phyloP scores from a whole-genome alignment of 176 grass and related monocot species.

The Raddia guianensis region DNA sequence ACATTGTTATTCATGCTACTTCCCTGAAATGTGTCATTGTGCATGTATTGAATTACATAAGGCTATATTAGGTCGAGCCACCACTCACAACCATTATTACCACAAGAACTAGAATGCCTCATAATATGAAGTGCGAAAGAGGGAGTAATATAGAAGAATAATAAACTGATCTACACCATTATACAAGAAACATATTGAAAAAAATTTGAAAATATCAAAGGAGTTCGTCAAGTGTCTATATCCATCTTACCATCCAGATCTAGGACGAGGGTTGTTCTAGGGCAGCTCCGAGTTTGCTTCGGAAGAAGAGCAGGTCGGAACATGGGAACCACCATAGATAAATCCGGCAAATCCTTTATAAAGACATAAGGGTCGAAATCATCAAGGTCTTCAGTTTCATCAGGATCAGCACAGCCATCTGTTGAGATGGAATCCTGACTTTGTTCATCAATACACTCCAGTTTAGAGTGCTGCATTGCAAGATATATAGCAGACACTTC shows the following conservation, averaged over 20 bases:
- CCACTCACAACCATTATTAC: neutral
- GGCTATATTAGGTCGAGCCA: neutral
- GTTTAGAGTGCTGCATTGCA: constrained; percentile 77
- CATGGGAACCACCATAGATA: constrained; percentile 80
- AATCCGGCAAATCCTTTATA: constrained; percentile 85
- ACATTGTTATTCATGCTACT: neutral
- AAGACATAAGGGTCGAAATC: constrained; percentile 84
- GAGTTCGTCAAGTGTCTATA: neutral
- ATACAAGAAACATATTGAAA: neutral
- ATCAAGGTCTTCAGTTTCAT: constrained; percentile 65
- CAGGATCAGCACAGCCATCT: constrained; percentile 55
- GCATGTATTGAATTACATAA: neutral
- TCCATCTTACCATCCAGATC: constrained; percentile 84
- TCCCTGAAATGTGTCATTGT: neutral
- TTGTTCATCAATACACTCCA: constrained; percentile 86
- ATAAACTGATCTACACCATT: neutral
- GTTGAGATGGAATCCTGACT: constrained; percentile 76
- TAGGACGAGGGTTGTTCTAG: constrained; percentile 77
- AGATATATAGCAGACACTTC: constrained; percentile 79
- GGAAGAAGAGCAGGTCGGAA: constrained; percentile 90
- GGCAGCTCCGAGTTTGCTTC: constrained; percentile 96
- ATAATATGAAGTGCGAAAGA: neutral
- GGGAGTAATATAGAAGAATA: neutral
- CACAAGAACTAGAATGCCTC: neutral
- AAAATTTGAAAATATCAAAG: neutral